Evolutionary conservation across 1,139 yeast genomes (phyloP).

Genomic region (Candida labiduridarum): DNA sequence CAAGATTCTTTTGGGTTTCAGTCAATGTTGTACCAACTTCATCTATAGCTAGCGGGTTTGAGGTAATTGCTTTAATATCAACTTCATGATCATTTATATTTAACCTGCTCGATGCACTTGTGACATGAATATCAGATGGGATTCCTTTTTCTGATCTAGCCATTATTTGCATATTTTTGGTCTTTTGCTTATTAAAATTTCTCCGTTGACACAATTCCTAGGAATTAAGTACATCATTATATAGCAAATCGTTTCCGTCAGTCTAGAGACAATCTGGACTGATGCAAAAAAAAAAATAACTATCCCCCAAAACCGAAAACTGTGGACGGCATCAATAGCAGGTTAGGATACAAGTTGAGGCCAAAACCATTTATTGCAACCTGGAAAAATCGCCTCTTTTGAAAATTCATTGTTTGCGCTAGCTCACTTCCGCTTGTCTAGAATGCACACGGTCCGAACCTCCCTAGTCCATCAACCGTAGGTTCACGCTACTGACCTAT

Average conservation of each 20-base stretch:
- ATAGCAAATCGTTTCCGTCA: too few relatives aligned
- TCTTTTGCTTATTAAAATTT: not conserved
- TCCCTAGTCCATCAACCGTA: too few relatives aligned
- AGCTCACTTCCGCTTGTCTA: too few relatives aligned
- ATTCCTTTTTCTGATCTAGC: not conserved
- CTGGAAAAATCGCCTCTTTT: too few relatives aligned
- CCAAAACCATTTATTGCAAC: too few relatives aligned
- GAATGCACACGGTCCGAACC: too few relatives aligned
- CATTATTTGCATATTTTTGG: not conserved
- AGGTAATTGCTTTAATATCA: conserved; percentile 23
- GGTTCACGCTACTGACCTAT: too few relatives aligned
- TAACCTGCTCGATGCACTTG: conserved; percentile 6
- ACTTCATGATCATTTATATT: conserved; percentile 18
- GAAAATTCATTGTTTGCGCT: too few relatives aligned
- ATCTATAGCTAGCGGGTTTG: conserved; percentile 24
- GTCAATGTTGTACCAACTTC: conserved; percentile 30
- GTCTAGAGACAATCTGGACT: not conserved
- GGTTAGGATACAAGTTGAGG: too few relatives aligned
- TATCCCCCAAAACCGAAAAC: not conserved
- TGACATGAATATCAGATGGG: not conserved
- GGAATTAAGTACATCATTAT: too few relatives aligned
- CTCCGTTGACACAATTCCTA: too few relatives aligned
- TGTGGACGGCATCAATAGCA: not conserved
- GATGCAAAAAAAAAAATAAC: not conserved
- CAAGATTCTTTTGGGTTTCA: conserved; percentile 26